Evolutionary conservation across 2,329 filamentous ascomycete genomes (phyloP), one percentile per base, ranked within the genome.

Genomic region (Raffaelea deltoideospora): DNA sequence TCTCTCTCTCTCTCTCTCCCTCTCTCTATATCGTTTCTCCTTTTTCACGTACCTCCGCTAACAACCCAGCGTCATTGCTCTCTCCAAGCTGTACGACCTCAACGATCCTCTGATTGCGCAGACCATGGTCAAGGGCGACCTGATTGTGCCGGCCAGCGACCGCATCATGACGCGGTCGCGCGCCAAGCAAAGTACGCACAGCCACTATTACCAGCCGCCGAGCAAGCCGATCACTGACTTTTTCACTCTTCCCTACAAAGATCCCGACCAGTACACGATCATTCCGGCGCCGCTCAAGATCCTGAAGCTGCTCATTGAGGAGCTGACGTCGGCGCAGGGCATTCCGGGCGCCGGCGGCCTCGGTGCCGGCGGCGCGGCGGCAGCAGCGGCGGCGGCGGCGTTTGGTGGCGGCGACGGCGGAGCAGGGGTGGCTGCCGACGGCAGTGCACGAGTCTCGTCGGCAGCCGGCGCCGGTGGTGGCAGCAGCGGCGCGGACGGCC

Each of bases 101-200:
- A 80, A 90, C 50, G 88, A 96, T 50, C 64, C 76, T 10, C 79
- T 88, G 23, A 58, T 98, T 23, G 64, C 72, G 11, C 76, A 84
- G 50, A 84, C 87, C 4, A 73, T 76, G 52, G 88, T 95, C 47
- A 92, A 88, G 61, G 90, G 90, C 38, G 88, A 98, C 53, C 66
- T 96, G 37, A 82, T 98, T 48, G 72, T 90, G 37, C 74, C 76
- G 35, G 70, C 76, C 39, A 82, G 79, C 43, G 79, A 86, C 61
- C 60, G 79, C 43, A 98, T 98, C 56, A 86, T 94, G 76, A 98
- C 90, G 17, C 76, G 90, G 42, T 95, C 87, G 35, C 82, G 87
- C 48, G 77, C 90, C 13, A 86, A 81, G 58, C 72, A 79, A 53
- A 88, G 79, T 84, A 67, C 51, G 67, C 23, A 30, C 42, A 29